Evolutionary conservation across 352 stramenopile genomes (phyloP).

Genomic region (Peronospora tabacina): DNA sequence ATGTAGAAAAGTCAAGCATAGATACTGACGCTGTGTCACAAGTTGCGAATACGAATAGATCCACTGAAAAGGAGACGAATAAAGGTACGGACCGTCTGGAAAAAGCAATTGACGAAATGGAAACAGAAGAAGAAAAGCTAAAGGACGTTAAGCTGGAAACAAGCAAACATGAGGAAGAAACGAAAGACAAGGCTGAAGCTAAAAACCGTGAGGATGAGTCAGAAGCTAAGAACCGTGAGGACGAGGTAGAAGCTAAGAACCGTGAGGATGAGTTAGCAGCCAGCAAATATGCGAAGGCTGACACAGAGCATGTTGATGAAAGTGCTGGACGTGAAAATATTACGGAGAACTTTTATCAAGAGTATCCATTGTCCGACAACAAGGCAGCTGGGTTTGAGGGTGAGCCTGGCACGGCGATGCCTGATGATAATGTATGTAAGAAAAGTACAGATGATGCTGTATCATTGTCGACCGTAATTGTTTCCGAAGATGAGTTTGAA

Average conservation of each 20-base stretch:
- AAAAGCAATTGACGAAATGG: background rate
- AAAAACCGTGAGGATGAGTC: background rate
- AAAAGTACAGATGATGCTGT: constrained; percentile 10
- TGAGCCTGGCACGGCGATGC: constrained; percentile 8
- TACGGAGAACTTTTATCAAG: constrained; percentile 4
- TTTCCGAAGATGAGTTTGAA: constrained; percentile 22
- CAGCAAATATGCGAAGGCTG: background rate
- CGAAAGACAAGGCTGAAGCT: background rate
- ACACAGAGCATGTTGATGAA: constrained; percentile 4
- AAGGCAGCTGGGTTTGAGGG: constrained; percentile 9
- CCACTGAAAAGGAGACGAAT: constrained; percentile 1
- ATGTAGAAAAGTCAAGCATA: background rate
- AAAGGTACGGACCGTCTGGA: background rate
- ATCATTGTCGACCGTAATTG: constrained; percentile 10
- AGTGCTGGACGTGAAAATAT: constrained; percentile 5
- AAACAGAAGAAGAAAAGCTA: constrained; percentile 1
- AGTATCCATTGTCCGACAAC: constrained; percentile 5
- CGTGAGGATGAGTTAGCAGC: background rate
- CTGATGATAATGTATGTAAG: constrained; percentile 14
- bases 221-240: no score
- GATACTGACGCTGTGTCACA: background rate
- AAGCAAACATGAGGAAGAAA: constrained; percentile 1
- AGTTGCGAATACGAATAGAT: constrained; percentile 3
- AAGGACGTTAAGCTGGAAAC: constrained; percentile 1
- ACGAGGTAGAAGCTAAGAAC: background rate